phyloP scores from a whole-genome alignment of 2,329 filamentous ascomycete species.

The Phyllosticta ampelicida region DNA sequence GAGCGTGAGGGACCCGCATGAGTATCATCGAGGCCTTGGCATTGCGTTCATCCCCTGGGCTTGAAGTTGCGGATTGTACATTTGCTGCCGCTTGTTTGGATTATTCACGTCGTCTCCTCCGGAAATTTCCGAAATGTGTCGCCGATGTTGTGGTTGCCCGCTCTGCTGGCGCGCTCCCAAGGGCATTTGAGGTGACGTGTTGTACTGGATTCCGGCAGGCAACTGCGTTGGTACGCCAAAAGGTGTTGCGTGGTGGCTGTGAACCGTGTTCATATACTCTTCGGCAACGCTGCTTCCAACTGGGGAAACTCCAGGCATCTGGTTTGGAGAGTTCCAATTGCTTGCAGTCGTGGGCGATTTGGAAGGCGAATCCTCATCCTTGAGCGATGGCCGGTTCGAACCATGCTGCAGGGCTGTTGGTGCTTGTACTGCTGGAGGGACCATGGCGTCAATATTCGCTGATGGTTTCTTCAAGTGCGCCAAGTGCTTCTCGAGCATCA shows the following conservation, averaged over 20 bases:
- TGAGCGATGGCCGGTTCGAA: constrained; percentile 45
- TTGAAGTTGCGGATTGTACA: constrained; percentile 36
- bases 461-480: constrained; percentile 64
- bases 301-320: constrained; percentile 47
- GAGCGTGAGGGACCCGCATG: background rate
- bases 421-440: constrained; percentile 34
- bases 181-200: constrained; percentile 27
- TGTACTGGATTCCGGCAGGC: constrained; percentile 28
- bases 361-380: constrained; percentile 52
- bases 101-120: constrained; percentile 41
- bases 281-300: constrained; percentile 38
- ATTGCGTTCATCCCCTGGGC: constrained; percentile 38
- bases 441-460: constrained; percentile 34
- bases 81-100: constrained; percentile 48
- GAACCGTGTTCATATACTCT: constrained; percentile 35
- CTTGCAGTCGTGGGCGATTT: constrained; percentile 50
- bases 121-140: constrained; percentile 51
- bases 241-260: constrained; percentile 29
- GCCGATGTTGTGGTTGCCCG: constrained; percentile 35
- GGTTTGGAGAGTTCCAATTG: constrained; percentile 54
- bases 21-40: constrained; percentile 34
- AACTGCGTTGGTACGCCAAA: constrained; percentile 19
- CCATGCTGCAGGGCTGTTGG: constrained; percentile 25
- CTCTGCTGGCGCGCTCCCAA: constrained; percentile 23
- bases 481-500: constrained; percentile 78